phyloP scores from a whole-genome alignment of 805 yeast species.

The Sporopachydermia lactativora region DNA sequence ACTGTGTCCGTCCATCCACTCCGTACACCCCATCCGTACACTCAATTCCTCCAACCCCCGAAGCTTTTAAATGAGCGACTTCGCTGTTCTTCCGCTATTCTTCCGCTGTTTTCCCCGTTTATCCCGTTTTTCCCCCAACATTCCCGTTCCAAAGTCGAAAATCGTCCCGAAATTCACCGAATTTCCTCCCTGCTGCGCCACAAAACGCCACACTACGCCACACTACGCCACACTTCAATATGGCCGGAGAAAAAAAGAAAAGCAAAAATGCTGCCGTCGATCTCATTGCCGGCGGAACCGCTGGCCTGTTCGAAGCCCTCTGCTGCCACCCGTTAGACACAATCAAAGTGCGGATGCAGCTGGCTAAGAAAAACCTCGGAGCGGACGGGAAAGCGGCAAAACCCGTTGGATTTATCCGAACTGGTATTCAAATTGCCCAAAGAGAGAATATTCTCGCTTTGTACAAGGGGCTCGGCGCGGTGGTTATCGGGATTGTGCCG shows the following conservation, averaged over 20 bases:
- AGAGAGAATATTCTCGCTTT: slow-evolving; percentile 77
- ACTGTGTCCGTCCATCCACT: too few relatives aligned
- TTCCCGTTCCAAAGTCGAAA: too few relatives aligned
- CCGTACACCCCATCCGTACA: too few relatives aligned
- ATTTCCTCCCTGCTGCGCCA: too few relatives aligned
- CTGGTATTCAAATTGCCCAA: slow-evolving; percentile 65
- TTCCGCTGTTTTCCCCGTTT: too few relatives aligned
- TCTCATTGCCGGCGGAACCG: slow-evolving; percentile 88
- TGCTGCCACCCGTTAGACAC: slow-evolving; percentile 98
- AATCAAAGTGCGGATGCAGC: slow-evolving; percentile 93
- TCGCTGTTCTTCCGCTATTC: too few relatives aligned
- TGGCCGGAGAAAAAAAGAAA: slow-evolving; percentile 7
- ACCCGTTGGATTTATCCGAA: slow-evolving; percentile 74
- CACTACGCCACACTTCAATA: too few relatives aligned
- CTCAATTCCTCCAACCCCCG: too few relatives aligned
- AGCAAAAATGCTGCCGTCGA: slow-evolving; percentile 39
- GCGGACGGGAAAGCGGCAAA: slow-evolving; percentile 25
- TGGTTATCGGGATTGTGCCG: slow-evolving; percentile 92
- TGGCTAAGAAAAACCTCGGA: slow-evolving; percentile 55
- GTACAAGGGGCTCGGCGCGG: slow-evolving; percentile 95
- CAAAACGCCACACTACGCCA: too few relatives aligned
- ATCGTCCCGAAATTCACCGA: too few relatives aligned
- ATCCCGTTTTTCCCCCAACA: too few relatives aligned
- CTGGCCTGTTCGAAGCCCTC: slow-evolving; percentile 94
- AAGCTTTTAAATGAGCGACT: too few relatives aligned